Evolutionary conservation across 2,329 filamentous ascomycete species (phyloP).

Genomic region (Xylariaceae sp.): DNA sequence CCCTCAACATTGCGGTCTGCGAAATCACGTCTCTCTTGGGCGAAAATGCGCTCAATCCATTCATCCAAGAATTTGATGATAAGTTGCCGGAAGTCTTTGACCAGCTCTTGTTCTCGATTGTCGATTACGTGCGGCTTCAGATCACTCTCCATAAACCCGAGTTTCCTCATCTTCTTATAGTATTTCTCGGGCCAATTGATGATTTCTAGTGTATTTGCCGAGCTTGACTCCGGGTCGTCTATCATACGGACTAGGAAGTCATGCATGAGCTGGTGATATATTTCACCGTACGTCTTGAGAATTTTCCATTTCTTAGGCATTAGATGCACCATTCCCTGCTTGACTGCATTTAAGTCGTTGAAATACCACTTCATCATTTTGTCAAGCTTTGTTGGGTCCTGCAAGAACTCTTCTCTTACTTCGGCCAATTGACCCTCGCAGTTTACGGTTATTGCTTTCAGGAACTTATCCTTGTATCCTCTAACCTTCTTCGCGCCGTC

Average conservation of each 20-base stretch:
- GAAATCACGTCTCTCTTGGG: constrained; percentile 82
- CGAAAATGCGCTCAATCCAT: constrained; percentile 94
- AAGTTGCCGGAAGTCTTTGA: constrained; percentile 90
- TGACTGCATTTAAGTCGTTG: constrained; percentile 94
- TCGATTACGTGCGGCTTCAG: constrained; percentile 87
- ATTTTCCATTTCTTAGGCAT: constrained; percentile 99
- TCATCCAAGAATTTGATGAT: constrained; percentile 96
- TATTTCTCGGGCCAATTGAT: constrained; percentile 96
- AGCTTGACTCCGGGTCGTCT: constrained; percentile 82
- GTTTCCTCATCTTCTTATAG: constrained; percentile 91
- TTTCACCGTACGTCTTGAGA: constrained; percentile 83
- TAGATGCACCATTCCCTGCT: constrained; percentile 86
- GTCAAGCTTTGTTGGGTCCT: constrained; percentile 81
- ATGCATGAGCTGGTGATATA: constrained; percentile 95
- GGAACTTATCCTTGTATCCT: constrained; percentile 96
- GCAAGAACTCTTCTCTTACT: constrained; percentile 76
- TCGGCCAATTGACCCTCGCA: constrained; percentile 77
- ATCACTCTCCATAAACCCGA: constrained; percentile 79
- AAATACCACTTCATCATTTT: constrained; percentile 96
- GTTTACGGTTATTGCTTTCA: constrained; percentile 76
- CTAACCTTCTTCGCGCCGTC: constrained; percentile 89
- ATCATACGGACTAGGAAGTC: constrained; percentile 85
- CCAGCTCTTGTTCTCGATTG: constrained; percentile 85
- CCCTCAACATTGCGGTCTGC: constrained; percentile 75
- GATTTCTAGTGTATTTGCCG: constrained; percentile 87